A percentile compares a stretch with the other conserved stretches of the same genome.
Conservation (phyloP, 2,329 filamentous ascomycete genomes). For the Shiraia sp. region DNA sequence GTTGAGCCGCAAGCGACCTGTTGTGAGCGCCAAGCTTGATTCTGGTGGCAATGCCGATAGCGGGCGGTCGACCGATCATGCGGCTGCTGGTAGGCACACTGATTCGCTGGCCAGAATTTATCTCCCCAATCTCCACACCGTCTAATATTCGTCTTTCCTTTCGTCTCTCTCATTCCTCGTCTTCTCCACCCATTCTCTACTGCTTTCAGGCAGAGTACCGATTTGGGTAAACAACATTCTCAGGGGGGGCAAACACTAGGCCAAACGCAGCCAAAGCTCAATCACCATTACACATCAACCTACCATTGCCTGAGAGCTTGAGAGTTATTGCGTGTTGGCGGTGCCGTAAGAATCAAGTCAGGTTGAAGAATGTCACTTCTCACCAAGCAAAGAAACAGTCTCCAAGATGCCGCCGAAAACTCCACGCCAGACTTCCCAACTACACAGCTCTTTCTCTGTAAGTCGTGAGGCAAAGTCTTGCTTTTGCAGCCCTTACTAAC, state of each 20-base stretch:
- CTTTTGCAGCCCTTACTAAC: constrained; percentile 9
- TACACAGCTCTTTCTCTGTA: constrained; percentile 84
- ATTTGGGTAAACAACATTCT: background rate
- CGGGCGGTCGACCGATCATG: constrained; percentile 14
- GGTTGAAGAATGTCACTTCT: constrained; percentile 61
- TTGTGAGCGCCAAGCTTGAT: constrained; percentile 9
- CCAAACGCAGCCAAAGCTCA: constrained; percentile 18
- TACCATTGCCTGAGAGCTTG: constrained; percentile 8
- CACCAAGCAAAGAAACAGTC: constrained; percentile 59
- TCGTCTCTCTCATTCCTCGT: constrained; percentile 9
- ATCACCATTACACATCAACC: constrained; percentile 12
- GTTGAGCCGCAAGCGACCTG: constrained; percentile 1
- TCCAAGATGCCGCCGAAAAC: constrained; percentile 66
- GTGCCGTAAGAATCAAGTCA: constrained; percentile 58
- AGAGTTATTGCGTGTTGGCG: constrained; percentile 25
- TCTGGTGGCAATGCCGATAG: constrained; percentile 2
- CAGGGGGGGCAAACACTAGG: constrained; percentile 7
- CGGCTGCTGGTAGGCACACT: constrained; percentile 2
- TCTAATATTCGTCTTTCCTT: constrained; percentile 4
- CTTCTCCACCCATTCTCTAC: constrained; percentile 3
- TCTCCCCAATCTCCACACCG: constrained; percentile 2
- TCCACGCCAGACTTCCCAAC: constrained; percentile 85
- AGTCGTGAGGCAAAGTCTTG: constrained; percentile 35
- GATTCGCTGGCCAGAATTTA: constrained; percentile 12
- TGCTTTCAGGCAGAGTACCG: constrained; percentile 2